Evolutionary conservation across 2,329 filamentous ascomycete genomes (phyloP), one percentile per base, ranked within the genome.

Genomic region (Colletotrichum godetiae): DNA sequence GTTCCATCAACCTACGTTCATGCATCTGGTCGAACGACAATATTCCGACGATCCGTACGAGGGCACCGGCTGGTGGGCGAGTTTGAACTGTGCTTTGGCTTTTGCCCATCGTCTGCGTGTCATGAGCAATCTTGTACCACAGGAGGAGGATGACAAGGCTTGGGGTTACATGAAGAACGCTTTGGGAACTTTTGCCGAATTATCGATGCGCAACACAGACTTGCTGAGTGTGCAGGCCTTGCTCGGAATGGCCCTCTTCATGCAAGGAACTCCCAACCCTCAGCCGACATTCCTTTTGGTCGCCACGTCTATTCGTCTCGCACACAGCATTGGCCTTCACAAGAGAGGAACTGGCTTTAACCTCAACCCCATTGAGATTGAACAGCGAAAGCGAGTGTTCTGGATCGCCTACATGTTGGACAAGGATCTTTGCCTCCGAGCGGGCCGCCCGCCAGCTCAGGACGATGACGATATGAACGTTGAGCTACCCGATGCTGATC

Each of bases 81-180:
- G 95, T 82, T 88, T 99, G 78, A 99, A 99, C 78, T 93, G 97
- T 72, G 95, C 93, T 1, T 85, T 99, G 68, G 97, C 96, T n/a
- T 97, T 98, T 77, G 93, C 96, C 5, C 95, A 98, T 80, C 91
- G 97, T 53, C 86, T 99, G 78, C 92, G 97, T 12, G 95, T 98
- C 27, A 98, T 98, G 95, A 97, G 94, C 85, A 97, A 98, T 78
- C 86, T 98, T 10, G 94, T 97, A 0, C 93, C 95, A 1, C 91
- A 94, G 75, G 95, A 97, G 75, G 96, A 98, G 80, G 97, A 98
- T 77, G 92, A 95, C 66, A 97, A 97, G 81, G 95, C 95, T 0
- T 98, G 97, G 95, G 93, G 92, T 2, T 97, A 98, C 80, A 86
- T 99, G 78, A 98, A 99, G 86, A 99, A 99, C 80, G 95, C 96